A percentile compares a stretch with the other conserved stretches of the same genome.
Evolutionary conservation across 1,284 basidiomycete species (phyloP).

Genomic region (Sphaerobolus stellatus): DNA sequence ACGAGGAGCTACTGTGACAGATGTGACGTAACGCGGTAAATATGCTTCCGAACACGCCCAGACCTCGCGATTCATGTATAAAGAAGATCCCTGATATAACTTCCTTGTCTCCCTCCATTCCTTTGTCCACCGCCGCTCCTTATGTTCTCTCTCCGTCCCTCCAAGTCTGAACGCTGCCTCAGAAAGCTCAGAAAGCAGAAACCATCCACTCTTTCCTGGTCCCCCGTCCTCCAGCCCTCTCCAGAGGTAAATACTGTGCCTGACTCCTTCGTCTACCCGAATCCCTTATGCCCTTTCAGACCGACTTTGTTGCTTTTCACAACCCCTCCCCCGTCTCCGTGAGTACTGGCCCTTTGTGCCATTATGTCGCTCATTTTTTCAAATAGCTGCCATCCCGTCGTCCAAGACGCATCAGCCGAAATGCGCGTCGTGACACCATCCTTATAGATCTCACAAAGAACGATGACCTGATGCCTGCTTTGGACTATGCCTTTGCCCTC

Average conservation of each 20-base stretch:
- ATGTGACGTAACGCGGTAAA: slow-evolving; percentile 6
- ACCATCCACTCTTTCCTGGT: neutral
- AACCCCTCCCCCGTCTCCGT: neutral
- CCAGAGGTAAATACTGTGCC: no score
- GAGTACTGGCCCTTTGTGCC: no score
- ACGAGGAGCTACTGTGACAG: slow-evolving; percentile 66
- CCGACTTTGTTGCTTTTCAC: slow-evolving; percentile 3
- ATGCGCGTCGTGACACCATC: slow-evolving; percentile 7
- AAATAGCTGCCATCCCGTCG: no score
- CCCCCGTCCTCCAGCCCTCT: neutral
- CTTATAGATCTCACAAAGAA: slow-evolving; percentile 11
- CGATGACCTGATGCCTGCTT: slow-evolving; percentile 11
- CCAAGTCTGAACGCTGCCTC: slow-evolving; percentile 2
- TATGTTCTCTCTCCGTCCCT: slow-evolving; percentile 1
- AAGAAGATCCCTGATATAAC: slow-evolving; percentile 27
- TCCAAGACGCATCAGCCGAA: neutral
- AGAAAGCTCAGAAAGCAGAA: slow-evolving; percentile 2
- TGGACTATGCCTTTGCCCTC: slow-evolving; percentile 11
- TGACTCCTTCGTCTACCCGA: neutral
- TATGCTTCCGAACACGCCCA: slow-evolving; percentile 16
- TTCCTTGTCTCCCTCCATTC: neutral
- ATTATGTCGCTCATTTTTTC: no score
- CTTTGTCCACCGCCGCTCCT: neutral
- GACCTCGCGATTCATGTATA: slow-evolving; percentile 25
- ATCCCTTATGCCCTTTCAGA: neutral